Conservation (phyloP, 2,329 filamentous ascomycete species). For the Ambrosiella xylebori region DNA sequence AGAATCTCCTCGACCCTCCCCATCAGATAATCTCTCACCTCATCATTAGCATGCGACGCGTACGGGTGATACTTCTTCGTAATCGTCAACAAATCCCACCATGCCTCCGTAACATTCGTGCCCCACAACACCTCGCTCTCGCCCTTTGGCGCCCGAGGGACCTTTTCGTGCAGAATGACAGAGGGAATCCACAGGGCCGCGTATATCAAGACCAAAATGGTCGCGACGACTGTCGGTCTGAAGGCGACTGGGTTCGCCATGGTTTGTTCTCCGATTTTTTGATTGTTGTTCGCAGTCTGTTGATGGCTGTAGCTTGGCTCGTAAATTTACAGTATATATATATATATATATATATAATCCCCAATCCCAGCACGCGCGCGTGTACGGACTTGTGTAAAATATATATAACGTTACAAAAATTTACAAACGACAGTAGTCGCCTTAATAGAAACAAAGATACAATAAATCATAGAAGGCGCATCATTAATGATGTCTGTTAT, state of each 20-base stretch:
- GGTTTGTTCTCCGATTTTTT: not conserved
- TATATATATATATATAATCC: not conserved
- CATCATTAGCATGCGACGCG: constrained; percentile 70
- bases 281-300: no score
- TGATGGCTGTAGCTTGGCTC: not conserved
- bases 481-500: no score
- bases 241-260: constrained; percentile 51
- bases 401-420: not conserved
- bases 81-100: constrained; percentile 63
- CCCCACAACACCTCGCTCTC: constrained; percentile 38
- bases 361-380: no score
- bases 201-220: constrained; percentile 63
- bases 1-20: constrained; percentile 53
- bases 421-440: not conserved
- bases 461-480: no score
- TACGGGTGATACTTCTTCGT: constrained; percentile 70
- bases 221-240: constrained; percentile 60
- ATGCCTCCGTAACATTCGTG: constrained; percentile 70
- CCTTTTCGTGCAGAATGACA: constrained; percentile 56
- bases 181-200: constrained; percentile 58
- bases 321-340: not conserved
- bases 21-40: constrained; percentile 61
- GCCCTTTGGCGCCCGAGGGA: constrained; percentile 40
- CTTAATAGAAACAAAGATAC: not conserved
- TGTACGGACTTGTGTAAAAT: not conserved